phyloP scores from a whole-genome alignment of 495 filamentous ascomycete species.

The Durotheca rogersii region DNA sequence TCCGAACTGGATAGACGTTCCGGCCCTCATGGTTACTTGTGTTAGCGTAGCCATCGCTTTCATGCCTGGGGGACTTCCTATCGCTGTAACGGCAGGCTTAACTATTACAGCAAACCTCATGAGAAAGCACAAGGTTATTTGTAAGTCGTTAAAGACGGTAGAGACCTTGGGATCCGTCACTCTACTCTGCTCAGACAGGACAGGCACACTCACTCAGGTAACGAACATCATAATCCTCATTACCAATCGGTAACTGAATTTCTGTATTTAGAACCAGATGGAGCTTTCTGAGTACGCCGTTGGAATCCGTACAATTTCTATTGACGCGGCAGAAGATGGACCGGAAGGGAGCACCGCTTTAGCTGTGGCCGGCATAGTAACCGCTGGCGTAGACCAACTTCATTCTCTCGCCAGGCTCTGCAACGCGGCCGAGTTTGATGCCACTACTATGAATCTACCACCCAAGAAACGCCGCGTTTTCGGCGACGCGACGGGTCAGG shows the following conservation, averaged over 20 bases:
- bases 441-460: slow-evolving; percentile 53
- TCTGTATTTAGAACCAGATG: slow-evolving; percentile 61
- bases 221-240: slow-evolving; percentile 7
- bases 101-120: slow-evolving; percentile 62
- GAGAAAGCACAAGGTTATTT: slow-evolving; percentile 62
- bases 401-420: slow-evolving; percentile 59
- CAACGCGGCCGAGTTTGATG: slow-evolving; percentile 70
- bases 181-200: slow-evolving; percentile 70
- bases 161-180: slow-evolving; percentile 69
- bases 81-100: slow-evolving; percentile 60
- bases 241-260: no score
- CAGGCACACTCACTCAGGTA: slow-evolving; percentile 64
- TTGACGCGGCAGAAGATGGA: slow-evolving; percentile 44
- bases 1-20: slow-evolving; percentile 65
- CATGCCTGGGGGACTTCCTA: slow-evolving; percentile 70
- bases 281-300: slow-evolving; percentile 56
- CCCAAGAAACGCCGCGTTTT: slow-evolving; percentile 58
- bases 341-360: slow-evolving; percentile 32
- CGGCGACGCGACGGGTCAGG: slow-evolving; percentile 73
- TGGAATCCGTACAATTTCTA: slow-evolving; percentile 41
- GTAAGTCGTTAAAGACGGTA: slow-evolving; percentile 66
- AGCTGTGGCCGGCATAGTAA: slow-evolving; percentile 34
- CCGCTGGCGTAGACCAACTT: slow-evolving; percentile 50
- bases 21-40: slow-evolving; percentile 64
- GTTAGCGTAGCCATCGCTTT: slow-evolving; percentile 71